These are phyloP conservation scores for Fusarium oligoseptatum DNA, from an alignment of 2,329 filamentous ascomycete genomes.

Conservation along the genomic window DNA sequence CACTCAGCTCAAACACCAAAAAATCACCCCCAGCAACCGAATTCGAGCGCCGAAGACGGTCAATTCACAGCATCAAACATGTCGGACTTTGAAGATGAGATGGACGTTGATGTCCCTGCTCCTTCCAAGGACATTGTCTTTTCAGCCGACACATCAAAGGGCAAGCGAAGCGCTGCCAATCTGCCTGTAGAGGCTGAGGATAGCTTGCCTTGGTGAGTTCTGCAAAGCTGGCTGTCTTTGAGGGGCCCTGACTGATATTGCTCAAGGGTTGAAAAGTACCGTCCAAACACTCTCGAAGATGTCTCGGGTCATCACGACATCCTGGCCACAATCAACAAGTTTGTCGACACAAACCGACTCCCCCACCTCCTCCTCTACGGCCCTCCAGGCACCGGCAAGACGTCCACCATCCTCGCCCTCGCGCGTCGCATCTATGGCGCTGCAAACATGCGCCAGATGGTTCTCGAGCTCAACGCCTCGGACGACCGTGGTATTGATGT, in stretches of 20 bases:
- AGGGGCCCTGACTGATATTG: background rate
- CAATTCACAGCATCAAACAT: constrained; percentile 53
- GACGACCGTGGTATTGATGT: constrained; percentile 98
- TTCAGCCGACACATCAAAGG: constrained; percentile 83
- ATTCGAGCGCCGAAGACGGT: background rate
- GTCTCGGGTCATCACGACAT: constrained; percentile 98
- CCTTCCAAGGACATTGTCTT: constrained; percentile 70
- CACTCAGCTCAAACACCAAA: constrained; percentile 9
- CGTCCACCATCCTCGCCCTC: constrained; percentile 93
- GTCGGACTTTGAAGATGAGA: constrained; percentile 72
- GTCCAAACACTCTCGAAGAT: constrained; percentile 88
- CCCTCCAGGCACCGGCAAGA: constrained; percentile 96
- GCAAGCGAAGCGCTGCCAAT: constrained; percentile 93
- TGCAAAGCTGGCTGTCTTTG: background rate
- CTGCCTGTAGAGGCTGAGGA: constrained; percentile 95
- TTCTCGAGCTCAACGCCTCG: constrained; percentile 95
- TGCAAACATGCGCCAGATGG: constrained; percentile 97
- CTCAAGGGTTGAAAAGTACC: constrained; percentile 93
- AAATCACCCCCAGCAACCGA: background rate
- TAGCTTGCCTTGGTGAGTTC: constrained; percentile 84
- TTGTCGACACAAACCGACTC: constrained; percentile 92
- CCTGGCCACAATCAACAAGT: constrained; percentile 96
- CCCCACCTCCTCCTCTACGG: constrained; percentile 97
- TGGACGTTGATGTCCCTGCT: constrained; percentile 69
- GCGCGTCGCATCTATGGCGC: constrained; percentile 92